Evolutionary conservation across 495 filamentous ascomycete species (phyloP).

Genomic region (Penicillium coprophilum): DNA sequence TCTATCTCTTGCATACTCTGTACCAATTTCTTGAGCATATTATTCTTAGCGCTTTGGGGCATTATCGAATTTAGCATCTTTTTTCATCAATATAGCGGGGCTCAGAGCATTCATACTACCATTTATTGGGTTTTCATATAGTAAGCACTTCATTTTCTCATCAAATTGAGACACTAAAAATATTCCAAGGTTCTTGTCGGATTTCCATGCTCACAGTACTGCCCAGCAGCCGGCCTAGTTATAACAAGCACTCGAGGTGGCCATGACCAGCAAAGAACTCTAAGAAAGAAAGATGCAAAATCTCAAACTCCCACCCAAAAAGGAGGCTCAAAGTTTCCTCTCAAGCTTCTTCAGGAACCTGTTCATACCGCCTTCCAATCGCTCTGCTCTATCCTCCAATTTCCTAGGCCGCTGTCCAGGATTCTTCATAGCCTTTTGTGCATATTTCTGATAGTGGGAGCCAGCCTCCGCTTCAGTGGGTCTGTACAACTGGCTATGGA

Average conservation of each 20-base stretch:
- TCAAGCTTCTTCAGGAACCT: conserved; percentile 86
- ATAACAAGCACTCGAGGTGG: neutral
- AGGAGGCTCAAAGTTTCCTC: conserved; percentile 64
- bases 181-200: neutral
- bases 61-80: conserved; percentile 20
- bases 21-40: conserved; percentile 27
- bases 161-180: neutral
- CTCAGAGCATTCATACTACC: conserved; percentile 3
- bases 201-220: neutral
- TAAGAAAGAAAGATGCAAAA: neutral
- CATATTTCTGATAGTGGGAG: conserved; percentile 43
- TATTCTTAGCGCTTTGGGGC: conserved; percentile 31
- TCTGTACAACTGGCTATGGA: conserved; percentile 76
- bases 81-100: conserved; percentile 13
- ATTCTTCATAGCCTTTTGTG: conserved; percentile 54
- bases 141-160: conserved; percentile 2
- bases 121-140: neutral
- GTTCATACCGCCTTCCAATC: conserved; percentile 74
- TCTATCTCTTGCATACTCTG: conserved; percentile 20
- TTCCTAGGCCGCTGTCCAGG: conserved; percentile 49
- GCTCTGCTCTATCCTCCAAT: conserved; percentile 66
- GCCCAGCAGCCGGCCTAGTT: neutral
- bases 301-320: neutral
- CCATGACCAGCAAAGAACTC: neutral
- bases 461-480: conserved; percentile 65